phyloP scores from a whole-genome alignment of 306 rosid species.

The Hippophae gyantsensis region DNA sequence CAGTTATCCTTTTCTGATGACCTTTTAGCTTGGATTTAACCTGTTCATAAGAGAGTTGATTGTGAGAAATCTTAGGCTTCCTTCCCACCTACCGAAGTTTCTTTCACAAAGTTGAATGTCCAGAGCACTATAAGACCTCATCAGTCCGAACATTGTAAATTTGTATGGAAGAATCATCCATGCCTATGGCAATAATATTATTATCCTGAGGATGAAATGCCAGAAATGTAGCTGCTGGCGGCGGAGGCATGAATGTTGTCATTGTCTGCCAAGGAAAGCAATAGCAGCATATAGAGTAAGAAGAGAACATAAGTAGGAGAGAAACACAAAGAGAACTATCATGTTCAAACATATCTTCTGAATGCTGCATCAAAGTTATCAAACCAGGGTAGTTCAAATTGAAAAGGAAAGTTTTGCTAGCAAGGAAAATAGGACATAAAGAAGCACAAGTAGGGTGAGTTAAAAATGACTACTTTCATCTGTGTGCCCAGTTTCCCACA shows the following conservation, averaged over 20 bases:
- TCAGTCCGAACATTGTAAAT: constrained; percentile 94
- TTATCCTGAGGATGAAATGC: constrained; percentile 99
- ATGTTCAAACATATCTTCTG: too few relatives aligned
- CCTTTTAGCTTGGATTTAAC: constrained; percentile 92
- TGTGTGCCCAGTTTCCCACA: too few relatives aligned
- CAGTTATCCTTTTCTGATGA: constrained; percentile 98
- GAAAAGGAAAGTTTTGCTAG: too few relatives aligned
- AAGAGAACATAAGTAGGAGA: constrained; percentile 1
- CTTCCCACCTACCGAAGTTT: constrained; percentile 4
- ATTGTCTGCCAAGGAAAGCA: constrained; percentile 58
- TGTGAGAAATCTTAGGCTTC: constrained; percentile 6
- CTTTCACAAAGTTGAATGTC: constrained; percentile 7
- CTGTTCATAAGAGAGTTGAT: constrained; percentile 31
- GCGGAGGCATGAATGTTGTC: constrained; percentile 99
- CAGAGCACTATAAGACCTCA: constrained; percentile 48
- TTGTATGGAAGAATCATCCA: constrained; percentile 95
- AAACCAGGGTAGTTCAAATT: too few relatives aligned
- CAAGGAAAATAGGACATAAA: too few relatives aligned
- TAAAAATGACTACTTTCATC: too few relatives aligned
- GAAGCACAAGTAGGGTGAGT: too few relatives aligned
- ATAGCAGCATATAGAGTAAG: constrained; percentile 16
- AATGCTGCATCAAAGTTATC: too few relatives aligned
- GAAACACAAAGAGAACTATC: neutral
- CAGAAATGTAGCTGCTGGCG: constrained; percentile 97
- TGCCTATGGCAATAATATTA: constrained; percentile 96